These are phyloP conservation scores for Apiospora aurea DNA, from an alignment of 2,329 filamentous ascomycete genomes.

Conservation along the genomic window DNA sequence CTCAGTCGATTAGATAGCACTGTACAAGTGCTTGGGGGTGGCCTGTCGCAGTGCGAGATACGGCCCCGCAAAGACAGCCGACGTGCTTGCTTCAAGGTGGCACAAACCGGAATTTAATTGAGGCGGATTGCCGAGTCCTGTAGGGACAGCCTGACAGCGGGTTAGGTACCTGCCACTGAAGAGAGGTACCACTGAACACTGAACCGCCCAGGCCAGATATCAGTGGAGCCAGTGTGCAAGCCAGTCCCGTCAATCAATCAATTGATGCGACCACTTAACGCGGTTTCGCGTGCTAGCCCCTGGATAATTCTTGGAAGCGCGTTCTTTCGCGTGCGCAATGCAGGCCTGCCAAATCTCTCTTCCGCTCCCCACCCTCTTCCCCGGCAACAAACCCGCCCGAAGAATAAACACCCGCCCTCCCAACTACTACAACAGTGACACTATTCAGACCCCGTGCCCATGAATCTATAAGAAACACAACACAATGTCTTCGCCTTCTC, in stretches of 20 bases:
- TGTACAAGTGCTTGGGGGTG: not conserved
- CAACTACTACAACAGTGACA: not conserved
- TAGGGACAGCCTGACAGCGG: not conserved
- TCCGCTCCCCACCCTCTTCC: constrained; percentile 24
- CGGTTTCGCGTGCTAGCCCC: constrained; percentile 15
- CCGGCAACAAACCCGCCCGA: constrained; percentile 15
- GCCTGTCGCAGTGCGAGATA: constrained; percentile 14
- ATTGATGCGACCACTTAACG: constrained; percentile 21
- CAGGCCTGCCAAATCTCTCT: constrained; percentile 27
- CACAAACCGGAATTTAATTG: constrained; percentile 18
- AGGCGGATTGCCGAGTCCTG: constrained; percentile 8
- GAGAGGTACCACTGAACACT: not conserved
- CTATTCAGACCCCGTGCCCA: constrained; percentile 20
- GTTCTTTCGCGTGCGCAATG: constrained; percentile 29
- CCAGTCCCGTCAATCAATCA: not conserved
- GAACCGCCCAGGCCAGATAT: not conserved
- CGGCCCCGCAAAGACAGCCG: not conserved
- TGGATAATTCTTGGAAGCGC: constrained; percentile 26
- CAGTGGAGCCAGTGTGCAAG: not conserved
- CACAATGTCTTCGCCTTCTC: constrained; percentile 69
- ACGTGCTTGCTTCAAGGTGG: constrained; percentile 8
- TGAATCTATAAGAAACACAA: constrained; percentile 24
- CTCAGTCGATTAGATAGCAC: not conserved
- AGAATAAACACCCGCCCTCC: not conserved
- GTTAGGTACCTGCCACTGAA: not conserved